Evolutionary conservation across 2,329 filamentous ascomycete genomes (phyloP).

Genomic region (Scedosporium apiospermum): DNA sequence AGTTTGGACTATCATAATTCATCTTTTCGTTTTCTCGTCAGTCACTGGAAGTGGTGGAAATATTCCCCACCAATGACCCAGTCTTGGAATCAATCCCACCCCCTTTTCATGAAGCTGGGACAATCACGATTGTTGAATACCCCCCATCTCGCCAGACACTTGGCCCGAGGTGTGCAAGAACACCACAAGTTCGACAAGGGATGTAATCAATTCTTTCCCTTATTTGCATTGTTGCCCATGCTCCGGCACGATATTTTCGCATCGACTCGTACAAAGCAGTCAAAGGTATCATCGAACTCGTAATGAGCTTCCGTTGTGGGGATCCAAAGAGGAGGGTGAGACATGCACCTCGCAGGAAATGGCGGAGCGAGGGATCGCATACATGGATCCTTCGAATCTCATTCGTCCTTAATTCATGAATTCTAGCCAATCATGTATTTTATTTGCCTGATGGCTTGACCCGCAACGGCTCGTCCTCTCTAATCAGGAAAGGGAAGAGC

Average conservation of each 20-base stretch:
- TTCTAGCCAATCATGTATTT: conserved; percentile 4
- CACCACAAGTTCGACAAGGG: background rate
- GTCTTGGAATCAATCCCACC: too few relatives aligned
- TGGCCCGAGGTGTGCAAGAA: background rate
- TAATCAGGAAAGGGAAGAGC: background rate
- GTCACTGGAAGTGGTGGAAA: background rate
- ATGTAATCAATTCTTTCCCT: too few relatives aligned
- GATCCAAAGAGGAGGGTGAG: background rate
- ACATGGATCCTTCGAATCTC: background rate
- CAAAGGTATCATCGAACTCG: too few relatives aligned
- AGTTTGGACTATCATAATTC: background rate
- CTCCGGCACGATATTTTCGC: background rate
- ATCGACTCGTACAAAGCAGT: background rate
- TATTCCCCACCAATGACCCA: background rate
- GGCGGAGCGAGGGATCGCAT: background rate
- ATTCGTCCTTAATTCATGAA: background rate
- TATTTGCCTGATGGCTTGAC: background rate
- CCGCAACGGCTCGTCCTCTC: background rate
- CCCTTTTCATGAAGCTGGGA: background rate
- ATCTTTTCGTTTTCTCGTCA: background rate
- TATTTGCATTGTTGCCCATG: too few relatives aligned
- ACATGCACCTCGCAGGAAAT: conserved; percentile 1
- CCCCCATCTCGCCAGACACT: background rate
- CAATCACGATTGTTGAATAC: background rate
- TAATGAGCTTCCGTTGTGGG: background rate